Conservation (phyloP, 169 alveolate species). For the Plasmodium yoelii region DNA sequence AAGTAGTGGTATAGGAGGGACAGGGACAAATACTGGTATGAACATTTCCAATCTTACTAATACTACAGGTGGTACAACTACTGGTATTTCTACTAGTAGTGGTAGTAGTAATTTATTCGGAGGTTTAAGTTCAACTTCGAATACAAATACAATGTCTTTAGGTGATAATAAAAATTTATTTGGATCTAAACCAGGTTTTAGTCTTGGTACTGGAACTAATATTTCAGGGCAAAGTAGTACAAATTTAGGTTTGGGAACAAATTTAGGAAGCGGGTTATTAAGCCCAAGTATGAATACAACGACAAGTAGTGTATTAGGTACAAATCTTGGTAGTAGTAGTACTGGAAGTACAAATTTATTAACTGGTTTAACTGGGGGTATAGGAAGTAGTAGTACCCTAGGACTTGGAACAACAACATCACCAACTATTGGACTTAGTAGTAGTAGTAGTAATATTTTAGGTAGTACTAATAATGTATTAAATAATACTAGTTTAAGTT, state of each 20-base stretch:
- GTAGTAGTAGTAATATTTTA: background rate
- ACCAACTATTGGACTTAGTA: background rate
- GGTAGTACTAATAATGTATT: background rate
- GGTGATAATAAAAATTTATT: conserved; percentile 58
- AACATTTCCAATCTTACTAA: too few relatives aligned
- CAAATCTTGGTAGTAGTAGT: conserved; percentile 10
- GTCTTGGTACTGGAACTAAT: conserved; percentile 5
- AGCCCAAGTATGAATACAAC: conserved; percentile 20
- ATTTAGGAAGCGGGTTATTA: conserved; percentile 8
- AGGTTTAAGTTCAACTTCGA: conserved; percentile 28
- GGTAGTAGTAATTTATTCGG: conserved; percentile 32
- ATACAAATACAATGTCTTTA: conserved; percentile 18
- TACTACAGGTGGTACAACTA: background rate
- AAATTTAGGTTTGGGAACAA: conserved; percentile 43
- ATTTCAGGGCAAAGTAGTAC: background rate
- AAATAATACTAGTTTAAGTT: background rate
- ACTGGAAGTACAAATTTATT: conserved; percentile 23
- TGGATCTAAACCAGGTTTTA: conserved; percentile 51
- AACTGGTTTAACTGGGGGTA: conserved; percentile 18
- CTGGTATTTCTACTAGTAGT: background rate
- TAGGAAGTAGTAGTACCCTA: conserved; percentile 11
- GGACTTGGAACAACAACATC: background rate
- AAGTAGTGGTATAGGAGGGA: too few relatives aligned
- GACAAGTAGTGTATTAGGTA: conserved; percentile 10
- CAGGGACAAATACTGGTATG: too few relatives aligned